phyloP scores from a whole-genome alignment of 2,329 filamentous ascomycete genomes.

The Coniochaeta ligniaria region DNA sequence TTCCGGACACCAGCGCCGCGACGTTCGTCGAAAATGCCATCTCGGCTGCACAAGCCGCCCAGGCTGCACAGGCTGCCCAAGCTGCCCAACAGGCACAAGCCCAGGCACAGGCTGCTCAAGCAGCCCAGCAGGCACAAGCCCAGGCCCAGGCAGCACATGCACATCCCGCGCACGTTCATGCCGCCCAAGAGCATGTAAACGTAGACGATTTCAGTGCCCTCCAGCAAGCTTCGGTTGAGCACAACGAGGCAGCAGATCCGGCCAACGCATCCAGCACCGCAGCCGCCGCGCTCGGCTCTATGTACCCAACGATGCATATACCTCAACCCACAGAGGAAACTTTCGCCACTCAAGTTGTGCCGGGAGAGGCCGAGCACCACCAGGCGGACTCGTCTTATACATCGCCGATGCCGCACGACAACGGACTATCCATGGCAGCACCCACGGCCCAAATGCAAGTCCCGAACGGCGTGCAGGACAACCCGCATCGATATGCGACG shows the following conservation, averaged over 20 bases:
- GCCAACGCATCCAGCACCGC: conserved; percentile 52
- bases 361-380: conserved; percentile 27
- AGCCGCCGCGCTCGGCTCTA: conserved; percentile 47
- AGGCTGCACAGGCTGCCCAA: conserved; percentile 20
- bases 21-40: conserved; percentile 49
- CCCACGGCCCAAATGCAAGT: conserved; percentile 18
- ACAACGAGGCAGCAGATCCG: conserved; percentile 40
- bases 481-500: conserved; percentile 24
- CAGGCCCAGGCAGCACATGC: background rate
- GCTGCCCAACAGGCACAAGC: conserved; percentile 10
- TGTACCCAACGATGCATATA: conserved; percentile 54
- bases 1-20: conserved; percentile 33
- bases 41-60: conserved; percentile 33
- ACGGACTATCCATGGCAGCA: conserved; percentile 6
- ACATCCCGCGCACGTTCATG: background rate
- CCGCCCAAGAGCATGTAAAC: conserved; percentile 26
- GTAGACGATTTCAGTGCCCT: conserved; percentile 50
- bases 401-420: conserved; percentile 17
- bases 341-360: conserved; percentile 44
- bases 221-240: conserved; percentile 43
- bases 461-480: conserved; percentile 30
- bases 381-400: conserved; percentile 23
- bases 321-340: conserved; percentile 52
- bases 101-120: conserved; percentile 19
- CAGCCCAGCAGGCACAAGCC: background rate